These are phyloP conservation scores for Athelia sp. DNA, from an alignment of 1,284 basidiomycete genomes.

Conservation along the genomic window DNA sequence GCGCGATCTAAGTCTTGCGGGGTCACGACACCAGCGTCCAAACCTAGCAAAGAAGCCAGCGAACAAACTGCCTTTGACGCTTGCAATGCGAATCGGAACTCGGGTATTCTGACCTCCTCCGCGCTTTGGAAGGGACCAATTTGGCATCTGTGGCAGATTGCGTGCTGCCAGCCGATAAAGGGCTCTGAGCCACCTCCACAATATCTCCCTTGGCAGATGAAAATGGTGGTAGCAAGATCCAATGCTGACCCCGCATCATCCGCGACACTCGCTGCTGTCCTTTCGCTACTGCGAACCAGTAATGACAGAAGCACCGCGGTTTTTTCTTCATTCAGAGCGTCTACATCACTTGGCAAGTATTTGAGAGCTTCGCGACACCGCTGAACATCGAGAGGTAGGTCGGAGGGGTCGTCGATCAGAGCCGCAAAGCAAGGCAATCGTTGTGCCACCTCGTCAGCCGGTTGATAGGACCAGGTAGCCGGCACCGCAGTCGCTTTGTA, in stretches of 20 bases:
- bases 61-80: background rate
- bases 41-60: background rate
- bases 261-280: background rate
- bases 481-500: slow-evolving; percentile 20
- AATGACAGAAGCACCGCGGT: background rate
- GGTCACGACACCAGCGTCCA: background rate
- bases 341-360: background rate
- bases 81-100: background rate
- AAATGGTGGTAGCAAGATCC: background rate
- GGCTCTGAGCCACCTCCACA: background rate
- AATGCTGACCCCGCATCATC: background rate
- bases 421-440: slow-evolving; percentile 14
- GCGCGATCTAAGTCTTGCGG: background rate
- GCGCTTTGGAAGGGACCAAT: too few relatives aligned
- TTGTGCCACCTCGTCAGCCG: slow-evolving; percentile 13
- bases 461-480: slow-evolving; percentile 22
- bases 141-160: background rate
- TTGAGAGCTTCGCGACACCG: background rate
- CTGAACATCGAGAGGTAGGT: background rate
- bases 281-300: background rate
- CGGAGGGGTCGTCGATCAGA: slow-evolving; percentile 11
- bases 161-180: background rate
- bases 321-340: background rate
- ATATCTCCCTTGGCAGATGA: background rate
- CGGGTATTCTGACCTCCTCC: background rate